Conservation (phyloP, 441 rosid genomes). For the Rhodomyrtus psidioides region DNA sequence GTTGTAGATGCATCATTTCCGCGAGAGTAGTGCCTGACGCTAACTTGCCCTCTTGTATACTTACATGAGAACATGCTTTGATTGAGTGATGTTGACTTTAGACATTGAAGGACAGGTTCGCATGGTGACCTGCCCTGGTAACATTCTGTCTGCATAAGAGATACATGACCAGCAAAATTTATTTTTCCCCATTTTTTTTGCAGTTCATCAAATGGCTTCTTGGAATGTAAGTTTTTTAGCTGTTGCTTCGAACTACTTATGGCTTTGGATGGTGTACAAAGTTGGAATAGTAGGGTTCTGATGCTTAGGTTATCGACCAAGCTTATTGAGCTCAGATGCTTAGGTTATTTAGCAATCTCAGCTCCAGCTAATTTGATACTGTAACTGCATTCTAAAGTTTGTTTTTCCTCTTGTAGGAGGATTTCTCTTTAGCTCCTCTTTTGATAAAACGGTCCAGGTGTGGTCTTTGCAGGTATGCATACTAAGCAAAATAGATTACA, state of each 20-base stretch:
- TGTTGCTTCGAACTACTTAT: not conserved
- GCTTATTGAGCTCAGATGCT: not conserved
- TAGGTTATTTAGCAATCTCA: not conserved
- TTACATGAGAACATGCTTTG: not conserved
- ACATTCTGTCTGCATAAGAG: not conserved
- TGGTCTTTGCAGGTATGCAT: conserved; percentile 82
- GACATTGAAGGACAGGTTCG: not conserved
- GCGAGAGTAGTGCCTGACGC: not conserved
- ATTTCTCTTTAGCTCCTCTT: conserved; percentile 74
- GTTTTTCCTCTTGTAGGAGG: conserved; percentile 46
- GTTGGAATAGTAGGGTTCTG: not conserved
- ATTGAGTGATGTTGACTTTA: not conserved
- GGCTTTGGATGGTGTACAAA: not conserved
- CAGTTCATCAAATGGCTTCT: not conserved
- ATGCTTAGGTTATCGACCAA: not conserved
- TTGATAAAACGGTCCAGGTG: conserved; percentile 62
- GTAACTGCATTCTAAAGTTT: not conserved
- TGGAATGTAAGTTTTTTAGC: not conserved
- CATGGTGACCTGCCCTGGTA: not conserved
- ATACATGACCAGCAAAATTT: not conserved
- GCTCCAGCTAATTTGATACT: not conserved
- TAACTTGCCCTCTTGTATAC: not conserved
- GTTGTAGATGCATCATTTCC: not conserved
- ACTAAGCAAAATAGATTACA: not conserved
- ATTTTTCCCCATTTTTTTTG: not conserved